Evolutionary conservation across 78 protist genomes (phyloP), one percentile per base, ranked within the genome.

Genomic region (Guillardia theta): DNA sequence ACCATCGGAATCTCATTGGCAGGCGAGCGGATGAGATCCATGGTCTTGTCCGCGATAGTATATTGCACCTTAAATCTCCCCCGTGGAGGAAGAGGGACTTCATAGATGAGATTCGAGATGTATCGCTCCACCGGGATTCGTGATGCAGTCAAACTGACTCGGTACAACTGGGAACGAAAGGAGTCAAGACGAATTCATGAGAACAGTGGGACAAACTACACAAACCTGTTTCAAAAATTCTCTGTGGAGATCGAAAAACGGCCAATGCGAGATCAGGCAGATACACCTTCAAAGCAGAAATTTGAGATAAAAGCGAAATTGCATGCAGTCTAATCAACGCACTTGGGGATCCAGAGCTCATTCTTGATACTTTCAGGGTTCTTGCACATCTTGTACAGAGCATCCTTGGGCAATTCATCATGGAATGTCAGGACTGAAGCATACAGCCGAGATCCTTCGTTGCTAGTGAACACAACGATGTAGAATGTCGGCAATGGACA

Each of bases 1-100:
- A n/a, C 22, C 2, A 44, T 46, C 4, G 76, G 78, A 0, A 88
- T 70, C 93, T 88, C 80, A 30, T 78, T 37, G 45, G 33, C 53
- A 1, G 90, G 45, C 90, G 90, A 8, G 90, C 45, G 90, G 24
- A 46, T 33, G 93, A 88, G 93, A 41, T 24, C 64, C 45, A 48
- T 53, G 37, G n/a, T 36, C 48, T 88, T 43, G 43, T 39, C 78
- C 0, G 76, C 93, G 77, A 88, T 22, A 5, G 58, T 4, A 37
- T 50, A 9, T 37, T 41, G 22, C 24, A 88, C 93, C 43, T 41
- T 9, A 39, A 88, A 5, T 43, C 58, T 39, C 47, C 78, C 78
- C 19, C 43, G 93, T 48, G 78, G 78, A 21, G 93, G 93, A 43
- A 88, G 53, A 4, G 93, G 93, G 24, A 30, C 48, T 77, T 88